Conservation (phyloP, 2,329 filamentous ascomycete genomes). For the Fusarium devonianum region DNA sequence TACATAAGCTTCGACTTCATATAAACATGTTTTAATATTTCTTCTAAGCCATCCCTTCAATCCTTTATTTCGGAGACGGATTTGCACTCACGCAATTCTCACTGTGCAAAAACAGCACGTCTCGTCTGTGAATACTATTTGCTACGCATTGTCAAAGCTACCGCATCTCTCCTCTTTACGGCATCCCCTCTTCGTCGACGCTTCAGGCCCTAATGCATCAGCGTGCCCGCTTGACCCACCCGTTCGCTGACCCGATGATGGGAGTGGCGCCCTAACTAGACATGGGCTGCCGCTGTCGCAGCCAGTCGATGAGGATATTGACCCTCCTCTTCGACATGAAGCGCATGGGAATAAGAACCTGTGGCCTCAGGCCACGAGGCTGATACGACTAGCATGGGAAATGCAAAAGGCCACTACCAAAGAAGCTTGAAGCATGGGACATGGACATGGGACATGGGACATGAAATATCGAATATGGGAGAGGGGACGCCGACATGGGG, state of each 20-base stretch:
- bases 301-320: constrained; percentile 31
- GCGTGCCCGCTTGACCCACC: constrained; percentile 33
- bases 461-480: constrained; percentile 4
- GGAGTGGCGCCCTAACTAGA: constrained; percentile 39
- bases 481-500: constrained; percentile 5
- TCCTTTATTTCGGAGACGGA: too few relatives aligned
- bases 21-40: too few relatives aligned
- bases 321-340: constrained; percentile 25
- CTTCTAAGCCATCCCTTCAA: too few relatives aligned
- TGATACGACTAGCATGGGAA: constrained; percentile 39
- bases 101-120: too few relatives aligned
- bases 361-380: constrained; percentile 35
- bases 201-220: constrained; percentile 25
- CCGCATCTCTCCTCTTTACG: constrained; percentile 16
- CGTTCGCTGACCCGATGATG: constrained; percentile 41
- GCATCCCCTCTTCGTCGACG: constrained; percentile 10
- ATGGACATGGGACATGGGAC: constrained; percentile 12
- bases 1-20: too few relatives aligned
- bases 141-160: constrained; percentile 25
- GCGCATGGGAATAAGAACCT: constrained; percentile 37
- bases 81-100: too few relatives aligned
- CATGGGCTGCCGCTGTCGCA: constrained; percentile 33
- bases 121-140: constrained; percentile 10
- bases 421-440: constrained; percentile 11
- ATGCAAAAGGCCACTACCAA: constrained; percentile 33